Evolutionary conservation across 306 rosid genomes (phyloP).

Genomic region (Malus orientalis): DNA sequence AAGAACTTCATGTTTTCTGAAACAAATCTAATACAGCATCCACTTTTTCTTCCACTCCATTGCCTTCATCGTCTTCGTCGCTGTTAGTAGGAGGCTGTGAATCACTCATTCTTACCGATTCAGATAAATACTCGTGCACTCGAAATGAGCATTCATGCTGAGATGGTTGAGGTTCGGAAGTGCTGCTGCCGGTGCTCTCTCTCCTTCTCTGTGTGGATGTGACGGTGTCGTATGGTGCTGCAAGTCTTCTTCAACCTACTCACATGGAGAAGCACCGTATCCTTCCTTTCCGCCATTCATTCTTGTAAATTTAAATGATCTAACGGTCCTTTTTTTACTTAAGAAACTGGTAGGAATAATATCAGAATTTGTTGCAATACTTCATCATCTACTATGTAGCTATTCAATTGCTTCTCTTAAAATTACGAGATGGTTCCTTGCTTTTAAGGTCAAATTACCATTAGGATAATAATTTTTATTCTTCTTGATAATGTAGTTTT

Average conservation of each 20-base stretch:
- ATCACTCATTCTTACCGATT: slow-evolving; percentile 16
- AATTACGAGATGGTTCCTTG: no score
- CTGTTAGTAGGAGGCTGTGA: slow-evolving; percentile 13
- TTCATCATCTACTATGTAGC: no score
- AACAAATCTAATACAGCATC: slow-evolving; percentile 69
- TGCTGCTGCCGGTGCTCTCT: neutral
- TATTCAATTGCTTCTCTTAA: no score
- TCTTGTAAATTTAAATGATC: neutral
- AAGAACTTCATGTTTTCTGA: slow-evolving; percentile 37
- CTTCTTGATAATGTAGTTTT: no score
- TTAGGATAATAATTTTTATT: no score
- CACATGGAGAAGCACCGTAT: neutral
- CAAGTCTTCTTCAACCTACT: slow-evolving; percentile 7
- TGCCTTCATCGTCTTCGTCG: slow-evolving; percentile 24
- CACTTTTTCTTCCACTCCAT: slow-evolving; percentile 24
- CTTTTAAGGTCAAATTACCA: no score
- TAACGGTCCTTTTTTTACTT: neutral
- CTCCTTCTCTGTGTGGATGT: neutral
- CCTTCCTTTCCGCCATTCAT: neutral
- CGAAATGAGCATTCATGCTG: slow-evolving; percentile 23
- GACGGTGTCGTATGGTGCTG: neutral
- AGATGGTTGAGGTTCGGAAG: slow-evolving; percentile 13
- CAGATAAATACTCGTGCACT: slow-evolving; percentile 37
- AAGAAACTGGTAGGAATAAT: neutral
- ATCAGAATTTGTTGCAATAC: neutral